Percentiles rank a stretch among this genome's conserved stretches.
Conservation (phyloP, 306 rosid genomes). For the Ceratonia siliqua region DNA sequence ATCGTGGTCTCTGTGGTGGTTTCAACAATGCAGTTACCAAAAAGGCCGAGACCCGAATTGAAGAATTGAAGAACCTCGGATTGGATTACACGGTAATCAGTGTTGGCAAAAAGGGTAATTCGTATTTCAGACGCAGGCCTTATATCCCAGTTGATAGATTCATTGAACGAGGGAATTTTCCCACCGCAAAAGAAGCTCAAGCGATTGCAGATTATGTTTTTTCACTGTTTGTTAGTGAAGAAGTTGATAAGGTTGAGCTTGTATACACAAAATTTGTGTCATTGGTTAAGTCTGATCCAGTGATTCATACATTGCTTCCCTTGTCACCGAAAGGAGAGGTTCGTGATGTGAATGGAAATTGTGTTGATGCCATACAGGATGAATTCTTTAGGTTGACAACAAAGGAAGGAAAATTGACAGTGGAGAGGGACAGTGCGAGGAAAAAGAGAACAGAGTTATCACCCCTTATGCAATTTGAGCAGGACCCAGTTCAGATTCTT, state of each 20-base stretch:
- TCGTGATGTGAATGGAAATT: constrained; percentile 56
- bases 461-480: constrained; percentile 71
- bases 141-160: constrained; percentile 50
- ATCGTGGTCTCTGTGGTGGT: constrained; percentile 78
- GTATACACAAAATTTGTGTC: constrained; percentile 68
- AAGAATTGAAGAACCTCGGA: constrained; percentile 49
- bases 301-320: constrained; percentile 72
- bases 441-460: constrained; percentile 31
- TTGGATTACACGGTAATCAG: constrained; percentile 58
- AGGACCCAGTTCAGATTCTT: constrained; percentile 81
- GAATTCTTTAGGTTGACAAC: constrained; percentile 73
- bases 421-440: constrained; percentile 50
- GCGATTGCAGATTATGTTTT: constrained; percentile 74
- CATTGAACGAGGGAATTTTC: constrained; percentile 46
- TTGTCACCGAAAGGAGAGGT: constrained; percentile 51
- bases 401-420: constrained; percentile 60
- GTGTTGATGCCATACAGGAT: constrained; percentile 59
- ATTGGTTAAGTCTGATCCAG: constrained; percentile 60
- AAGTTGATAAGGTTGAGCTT: constrained; percentile 83
- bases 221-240: constrained; percentile 67
- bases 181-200: constrained; percentile 69
- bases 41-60: constrained; percentile 51
- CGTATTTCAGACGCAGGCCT: constrained; percentile 42
- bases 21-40: constrained; percentile 55
- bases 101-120: constrained; percentile 74